Evolutionary conservation across 305 asterid genomes (phyloP), one percentile per base, ranked within the genome.

Genomic region (Fraxinus platypoda): DNA sequence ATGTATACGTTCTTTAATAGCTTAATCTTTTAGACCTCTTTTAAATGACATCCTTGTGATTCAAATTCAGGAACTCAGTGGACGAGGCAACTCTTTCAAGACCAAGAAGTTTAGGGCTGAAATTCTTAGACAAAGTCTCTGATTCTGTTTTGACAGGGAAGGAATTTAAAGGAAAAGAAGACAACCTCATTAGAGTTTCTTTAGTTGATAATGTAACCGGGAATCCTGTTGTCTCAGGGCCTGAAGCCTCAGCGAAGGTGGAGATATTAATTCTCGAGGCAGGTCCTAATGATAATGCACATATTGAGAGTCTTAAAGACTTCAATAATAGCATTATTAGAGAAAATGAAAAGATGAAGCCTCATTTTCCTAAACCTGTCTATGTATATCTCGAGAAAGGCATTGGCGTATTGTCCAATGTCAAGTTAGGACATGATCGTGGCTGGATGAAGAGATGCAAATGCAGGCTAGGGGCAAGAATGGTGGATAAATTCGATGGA

Each of bases 391-490:
- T 93, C 41, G 8, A 86, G 76, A 78, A 86, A 64, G 95, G 97
- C 23, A n/a, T 78, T 28, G 91, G 87, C 8, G 0, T 8, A 59
- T 78, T 91, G 77, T 21, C 35, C 1, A 77, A 82, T 59, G 76
- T 80, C 49, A 88, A 85, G 85, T 83, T 93, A 76, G 89, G 85
- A 68, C 88, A 88, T 25, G 87, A 30, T 37, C 0, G 75, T 11
- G 17, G 0, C 17, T 91, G 94, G 90, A 89, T 12, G 70, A 89
- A 81, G 71, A 64, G 9, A 46, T 85, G 85, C 54, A 23, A 31
- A 38, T 87, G 93, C 90, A 83, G 87, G 83, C 82, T 93, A 9
- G 93, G 92, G 75, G 92, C 86, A 12, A 85, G 84, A 78, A 13
- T 81, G 28, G 84, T 72, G 70, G 83, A 79, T 75, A 76, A 21